Percentiles rank a stretch among this genome's conserved stretches.
phyloP scores from a whole-genome alignment of 257 asterid species.

The Przewalskia tangutica region DNA sequence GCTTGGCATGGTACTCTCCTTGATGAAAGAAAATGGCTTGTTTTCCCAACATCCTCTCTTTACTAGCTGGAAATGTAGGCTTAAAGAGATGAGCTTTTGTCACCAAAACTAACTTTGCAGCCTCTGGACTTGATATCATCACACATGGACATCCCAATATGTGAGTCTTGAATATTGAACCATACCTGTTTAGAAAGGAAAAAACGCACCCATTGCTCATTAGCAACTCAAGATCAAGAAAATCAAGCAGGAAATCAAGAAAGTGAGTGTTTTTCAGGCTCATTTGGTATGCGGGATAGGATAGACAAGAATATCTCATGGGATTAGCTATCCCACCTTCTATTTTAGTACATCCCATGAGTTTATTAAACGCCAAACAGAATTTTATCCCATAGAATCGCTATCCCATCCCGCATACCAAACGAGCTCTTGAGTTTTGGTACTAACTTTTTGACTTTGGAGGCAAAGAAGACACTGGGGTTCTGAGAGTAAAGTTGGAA shows the following conservation, averaged over 20 bases:
- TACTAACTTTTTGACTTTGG: conserved; percentile 63
- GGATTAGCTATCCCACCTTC: no score
- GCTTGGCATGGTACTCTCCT: conserved; percentile 58
- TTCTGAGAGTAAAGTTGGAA: conserved; percentile 68
- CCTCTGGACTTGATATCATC: conserved; percentile 76
- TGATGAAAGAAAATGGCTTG: conserved; percentile 73
- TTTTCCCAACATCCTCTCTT: conserved; percentile 68
- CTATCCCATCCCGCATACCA: no score
- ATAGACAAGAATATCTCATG: no score
- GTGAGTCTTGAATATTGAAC: conserved; percentile 71
- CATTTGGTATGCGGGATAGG: no score
- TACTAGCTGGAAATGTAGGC: conserved; percentile 82
- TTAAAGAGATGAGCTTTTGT: conserved; percentile 62
- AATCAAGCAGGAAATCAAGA: not conserved
- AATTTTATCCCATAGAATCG: no score
- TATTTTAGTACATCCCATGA: no score
- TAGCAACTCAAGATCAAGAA: not conserved
- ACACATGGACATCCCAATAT: conserved; percentile 66
- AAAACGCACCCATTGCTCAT: not conserved
- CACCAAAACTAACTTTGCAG: conserved; percentile 51
- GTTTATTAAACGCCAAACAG: no score
- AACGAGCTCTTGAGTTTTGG: not conserved
- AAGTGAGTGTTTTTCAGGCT: not conserved
- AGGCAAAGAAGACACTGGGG: conserved; percentile 63
- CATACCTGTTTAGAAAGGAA: conserved; percentile 36